phyloP scores from a whole-genome alignment of 371 early-diverging fungal species.

The Fennellomyces sp. region DNA sequence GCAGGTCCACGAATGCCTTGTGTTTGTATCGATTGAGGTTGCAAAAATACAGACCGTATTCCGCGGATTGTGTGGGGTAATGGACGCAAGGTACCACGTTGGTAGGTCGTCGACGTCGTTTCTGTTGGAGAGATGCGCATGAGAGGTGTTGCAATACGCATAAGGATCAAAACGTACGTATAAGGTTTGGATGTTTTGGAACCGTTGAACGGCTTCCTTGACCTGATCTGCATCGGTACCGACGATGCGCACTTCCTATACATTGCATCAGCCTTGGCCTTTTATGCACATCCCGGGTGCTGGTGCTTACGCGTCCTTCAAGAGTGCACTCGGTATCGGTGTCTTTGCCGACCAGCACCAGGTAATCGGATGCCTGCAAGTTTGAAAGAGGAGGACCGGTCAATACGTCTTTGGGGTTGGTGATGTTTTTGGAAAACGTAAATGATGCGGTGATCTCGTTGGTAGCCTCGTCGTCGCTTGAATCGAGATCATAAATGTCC shows the following conservation, averaged over 20 bases:
- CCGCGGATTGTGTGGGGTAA: slow-evolving; percentile 29
- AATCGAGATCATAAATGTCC: not conserved
- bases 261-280: not conserved
- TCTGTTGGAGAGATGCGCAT: slow-evolving; percentile 4
- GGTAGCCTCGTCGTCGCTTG: slow-evolving; percentile 9
- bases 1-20: slow-evolving; percentile 15
- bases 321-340: slow-evolving; percentile 28
- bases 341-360: slow-evolving; percentile 17
- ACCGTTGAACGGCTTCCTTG: slow-evolving; percentile 31
- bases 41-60: slow-evolving; percentile 37
- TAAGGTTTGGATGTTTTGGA: slow-evolving; percentile 30
- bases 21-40: slow-evolving; percentile 25
- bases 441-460: slow-evolving; percentile 25
- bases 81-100: slow-evolving; percentile 34
- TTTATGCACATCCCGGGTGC: not conserved
- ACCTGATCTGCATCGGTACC: slow-evolving; percentile 20
- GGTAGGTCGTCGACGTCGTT: slow-evolving; percentile 22
- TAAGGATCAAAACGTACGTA: slow-evolving; percentile 26
- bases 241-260: slow-evolving; percentile 27
- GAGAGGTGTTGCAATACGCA: not conserved
- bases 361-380: slow-evolving; percentile 23
- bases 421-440: slow-evolving; percentile 25
- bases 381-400: slow-evolving; percentile 23
- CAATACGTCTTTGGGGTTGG: slow-evolving; percentile 18
- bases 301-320: slow-evolving; percentile 12